Percentiles rank a stretch among this genome's conserved stretches.
Evolutionary conservation across 2,329 filamentous ascomycete genomes (phyloP).

Genomic region (Phialemoniopsis sp.): DNA sequence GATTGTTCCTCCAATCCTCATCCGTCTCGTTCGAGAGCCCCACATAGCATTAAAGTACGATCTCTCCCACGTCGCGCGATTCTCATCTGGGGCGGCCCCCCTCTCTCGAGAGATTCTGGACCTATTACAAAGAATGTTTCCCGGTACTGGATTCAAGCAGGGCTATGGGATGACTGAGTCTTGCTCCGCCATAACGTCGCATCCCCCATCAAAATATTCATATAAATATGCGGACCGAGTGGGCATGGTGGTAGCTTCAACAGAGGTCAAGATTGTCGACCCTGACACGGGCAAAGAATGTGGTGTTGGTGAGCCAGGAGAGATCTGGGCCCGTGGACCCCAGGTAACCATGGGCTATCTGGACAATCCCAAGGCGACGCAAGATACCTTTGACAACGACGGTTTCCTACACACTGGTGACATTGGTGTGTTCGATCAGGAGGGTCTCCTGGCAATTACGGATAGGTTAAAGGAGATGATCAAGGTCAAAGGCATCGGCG

Average conservation of each 20-base stretch:
- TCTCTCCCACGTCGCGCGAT: slow-evolving; percentile 47
- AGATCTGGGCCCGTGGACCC: slow-evolving; percentile 38
- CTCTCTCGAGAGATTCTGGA: slow-evolving; percentile 54
- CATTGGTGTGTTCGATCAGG: slow-evolving; percentile 47
- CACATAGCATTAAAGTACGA: slow-evolving; percentile 52
- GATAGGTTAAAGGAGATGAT: slow-evolving; percentile 67
- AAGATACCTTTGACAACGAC: slow-evolving; percentile 41
- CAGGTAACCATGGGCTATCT: slow-evolving; percentile 47
- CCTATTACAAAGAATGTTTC: slow-evolving; percentile 51
- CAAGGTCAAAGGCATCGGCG: slow-evolving; percentile 61
- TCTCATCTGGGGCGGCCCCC: slow-evolving; percentile 58
- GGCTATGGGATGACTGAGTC: slow-evolving; percentile 68
- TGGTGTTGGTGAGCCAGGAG: slow-evolving; percentile 43
- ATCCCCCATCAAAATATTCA: slow-evolving; percentile 49
- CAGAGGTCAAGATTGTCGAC: slow-evolving; percentile 56
- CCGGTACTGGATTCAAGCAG: slow-evolving; percentile 57
- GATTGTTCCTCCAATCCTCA: slow-evolving; percentile 47
- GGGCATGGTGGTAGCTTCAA: slow-evolving; percentile 52
- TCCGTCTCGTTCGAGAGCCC: slow-evolving; percentile 54
- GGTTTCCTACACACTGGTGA: slow-evolving; percentile 58
- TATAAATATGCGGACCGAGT: slow-evolving; percentile 55
- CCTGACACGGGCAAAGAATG: slow-evolving; percentile 47
- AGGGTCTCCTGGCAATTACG: slow-evolving; percentile 52
- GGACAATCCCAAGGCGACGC: slow-evolving; percentile 33
- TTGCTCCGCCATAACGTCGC: slow-evolving; percentile 58